Evolutionary conservation across 2,329 filamentous ascomycete species (phyloP), one percentile per base, ranked within the genome.

Genomic region (Trichoderma oligosporum): DNA sequence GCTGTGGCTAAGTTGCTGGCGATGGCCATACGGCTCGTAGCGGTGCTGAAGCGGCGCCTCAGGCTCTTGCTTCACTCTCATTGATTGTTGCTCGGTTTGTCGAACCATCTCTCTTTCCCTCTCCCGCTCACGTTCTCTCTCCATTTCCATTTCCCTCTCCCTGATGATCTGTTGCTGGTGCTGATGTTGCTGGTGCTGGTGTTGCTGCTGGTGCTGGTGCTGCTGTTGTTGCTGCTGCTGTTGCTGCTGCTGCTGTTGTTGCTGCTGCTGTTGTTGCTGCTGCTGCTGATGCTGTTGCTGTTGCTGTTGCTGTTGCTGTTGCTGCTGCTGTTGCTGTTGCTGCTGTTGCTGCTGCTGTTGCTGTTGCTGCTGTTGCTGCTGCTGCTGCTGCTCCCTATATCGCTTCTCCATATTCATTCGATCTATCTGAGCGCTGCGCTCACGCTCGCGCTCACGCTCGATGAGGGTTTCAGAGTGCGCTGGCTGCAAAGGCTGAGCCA

Each of bases 51-150:
- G 62, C n/a, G 67, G 65, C 42, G 73, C 62, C 45, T 82, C 79
- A 3, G 74, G 74, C 61, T 82, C 80, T 61, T 81, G 78, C 66
- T 82, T 82, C 46, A 81, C 64, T 12, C 68, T 65, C 57, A 72
- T 57, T n/a, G 69, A 59, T 44, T 68, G 69, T 12, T 68, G 63
- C 44, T 71, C 68, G 5, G 62, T 54, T 31, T 68, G 68, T 4
- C 67, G 67, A 16, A 56, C 56, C 46, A 69, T 65, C 48, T 71
- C 66, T 22, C 64, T 60, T 22, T 71, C 67, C 9, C 60, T 35
- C 54, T 66, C 58, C 18, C 59, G 44, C 14, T 66, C 60, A 59
- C 60, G 33, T 7, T 63, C 62, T 6, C 59, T 41, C 59, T 65
- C 56, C 7, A 57, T 56, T 27, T 67, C 53, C 22, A 56, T 59